A percentile compares a stretch with the other conserved stretches of the same genome.
Evolutionary conservation across 192 early-diverging fungal species (phyloP).

Genomic region (Gamsiella multidivaricata): DNA sequence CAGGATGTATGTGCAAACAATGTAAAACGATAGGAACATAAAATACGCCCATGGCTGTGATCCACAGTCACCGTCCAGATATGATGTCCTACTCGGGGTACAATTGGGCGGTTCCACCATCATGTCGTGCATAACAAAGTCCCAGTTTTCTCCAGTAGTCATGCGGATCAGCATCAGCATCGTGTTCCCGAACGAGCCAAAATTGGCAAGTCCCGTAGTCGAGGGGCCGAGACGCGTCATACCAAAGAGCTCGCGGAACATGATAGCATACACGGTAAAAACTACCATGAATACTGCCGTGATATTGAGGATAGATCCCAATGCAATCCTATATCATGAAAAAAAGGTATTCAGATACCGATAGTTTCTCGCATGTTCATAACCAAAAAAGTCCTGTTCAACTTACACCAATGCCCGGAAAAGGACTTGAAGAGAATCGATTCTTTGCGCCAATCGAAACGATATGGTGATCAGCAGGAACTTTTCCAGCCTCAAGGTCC

Average conservation of each 20-base stretch:
- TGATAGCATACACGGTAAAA: conserved; percentile 63
- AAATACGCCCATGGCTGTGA: conserved; percentile 63
- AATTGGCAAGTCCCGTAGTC: conserved; percentile 61
- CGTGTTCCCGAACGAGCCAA: conserved; percentile 59
- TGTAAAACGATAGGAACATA: conserved; percentile 68
- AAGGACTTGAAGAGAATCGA: conserved; percentile 45
- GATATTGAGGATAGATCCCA: conserved; percentile 62
- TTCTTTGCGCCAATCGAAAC: conserved; percentile 45
- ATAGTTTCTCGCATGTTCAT: no score
- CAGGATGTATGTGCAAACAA: conserved; percentile 72
- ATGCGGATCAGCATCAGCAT: conserved; percentile 64
- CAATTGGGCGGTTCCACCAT: conserved; percentile 62
- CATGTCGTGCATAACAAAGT: conserved; percentile 71
- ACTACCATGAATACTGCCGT: conserved; percentile 69
- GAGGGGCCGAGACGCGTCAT: conserved; percentile 63
- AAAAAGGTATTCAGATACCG: conserved; percentile 47
- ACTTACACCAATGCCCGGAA: conserved; percentile 50
- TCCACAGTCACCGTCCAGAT: conserved; percentile 65
- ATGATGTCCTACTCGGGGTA: conserved; percentile 50
- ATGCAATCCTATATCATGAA: conserved; percentile 38
- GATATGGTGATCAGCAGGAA: conserved; percentile 48
- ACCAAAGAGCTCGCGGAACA: conserved; percentile 72
- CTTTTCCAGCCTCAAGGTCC: conserved; percentile 41
- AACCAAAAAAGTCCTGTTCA: no score
- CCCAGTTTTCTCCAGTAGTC: conserved; percentile 71